Evolutionary conservation across 2,329 filamentous ascomycete genomes (phyloP), one percentile per base, ranked within the genome.

Genomic region (Colletotrichum aenigma): DNA sequence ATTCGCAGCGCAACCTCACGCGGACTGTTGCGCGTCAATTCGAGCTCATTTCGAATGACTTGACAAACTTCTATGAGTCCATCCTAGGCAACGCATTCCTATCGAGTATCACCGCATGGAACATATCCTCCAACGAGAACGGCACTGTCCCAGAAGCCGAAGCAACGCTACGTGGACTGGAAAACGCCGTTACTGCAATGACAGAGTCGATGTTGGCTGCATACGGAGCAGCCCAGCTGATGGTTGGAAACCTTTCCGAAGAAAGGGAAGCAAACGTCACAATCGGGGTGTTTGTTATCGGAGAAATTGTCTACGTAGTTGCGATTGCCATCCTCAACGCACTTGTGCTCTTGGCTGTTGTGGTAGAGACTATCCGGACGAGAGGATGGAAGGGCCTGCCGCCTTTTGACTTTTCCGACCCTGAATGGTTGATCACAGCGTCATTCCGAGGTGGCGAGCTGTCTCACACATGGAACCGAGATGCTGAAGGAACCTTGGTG

Each of bases 61-160:
- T 83, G 68, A 85, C 82, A 2, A 85, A 82, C 58, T 58, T 85
- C 2, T 85, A 85, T 77, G 80, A 82, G 21, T 85, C 83, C 0
- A 79, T 83, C 1, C 79, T 85, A 1, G 84, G 84, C 52, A 78
- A 82, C 56, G 80, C 84, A 2, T 78, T 85, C 61, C 83, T 83
- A 58, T 77, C 80, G 10, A 83, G 81, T 72, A 83, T 84, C 58
- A 74, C 76, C 2, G 74, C 72, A 21, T 70, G 56, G 32, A 67
- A 72, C 26, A 74, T 30, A 13, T 76, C 74, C 18, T 64, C 43
- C 36, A 67, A 68, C 21, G 32, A 38, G 24, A 36, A 66, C 26
- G 69, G 30, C 21, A 52, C 43, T 2, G 28, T 24, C 61, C 21
- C 74, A 21, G 72, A 68, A 64, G 24, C 32, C 7, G 62, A 72